Evolutionary conservation across 2,329 filamentous ascomycete genomes (phyloP).

Genomic region (Verticillium dahliae): DNA sequence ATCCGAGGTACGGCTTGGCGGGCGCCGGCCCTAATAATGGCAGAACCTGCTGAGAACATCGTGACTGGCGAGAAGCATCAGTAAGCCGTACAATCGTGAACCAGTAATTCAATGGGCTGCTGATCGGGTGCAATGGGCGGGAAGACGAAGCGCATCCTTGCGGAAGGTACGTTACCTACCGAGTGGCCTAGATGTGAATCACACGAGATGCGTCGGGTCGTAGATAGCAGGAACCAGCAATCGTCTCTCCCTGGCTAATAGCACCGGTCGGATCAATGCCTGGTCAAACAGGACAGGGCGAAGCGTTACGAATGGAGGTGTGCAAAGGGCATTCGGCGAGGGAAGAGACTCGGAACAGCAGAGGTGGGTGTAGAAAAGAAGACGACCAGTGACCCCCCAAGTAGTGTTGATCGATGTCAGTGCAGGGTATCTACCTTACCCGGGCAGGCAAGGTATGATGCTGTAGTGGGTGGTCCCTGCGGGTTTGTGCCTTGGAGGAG

Average conservation of each 20-base stretch:
- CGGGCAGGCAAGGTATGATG: background rate
- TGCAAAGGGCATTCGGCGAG: background rate
- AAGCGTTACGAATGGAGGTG: background rate
- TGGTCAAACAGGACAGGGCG: background rate
- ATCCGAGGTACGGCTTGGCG: conserved; percentile 30
- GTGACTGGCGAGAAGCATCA: conserved; percentile 7
- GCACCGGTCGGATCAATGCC: background rate
- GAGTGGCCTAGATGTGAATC: background rate
- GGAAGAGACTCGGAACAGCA: background rate
- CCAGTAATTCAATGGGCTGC: conserved; percentile 15
- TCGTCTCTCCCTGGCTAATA: background rate
- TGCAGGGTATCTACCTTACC: no score
- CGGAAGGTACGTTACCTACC: background rate
- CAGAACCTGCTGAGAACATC: conserved; percentile 37
- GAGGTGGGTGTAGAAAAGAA: background rate
- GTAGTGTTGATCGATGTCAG: background rate
- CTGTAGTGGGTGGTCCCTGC: background rate
- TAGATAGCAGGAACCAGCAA: background rate
- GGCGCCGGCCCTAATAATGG: conserved; percentile 35
- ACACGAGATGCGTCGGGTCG: background rate
- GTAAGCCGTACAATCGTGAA: conserved; percentile 4
- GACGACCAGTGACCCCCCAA: background rate
- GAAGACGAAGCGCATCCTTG: conserved; percentile 1
- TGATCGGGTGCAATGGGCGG: conserved; percentile 3
- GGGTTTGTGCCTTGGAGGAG: background rate